These are phyloP conservation scores for Vanrija sp. DNA, from an alignment of 1,284 basidiomycete species.

Conservation along the genomic window DNA sequence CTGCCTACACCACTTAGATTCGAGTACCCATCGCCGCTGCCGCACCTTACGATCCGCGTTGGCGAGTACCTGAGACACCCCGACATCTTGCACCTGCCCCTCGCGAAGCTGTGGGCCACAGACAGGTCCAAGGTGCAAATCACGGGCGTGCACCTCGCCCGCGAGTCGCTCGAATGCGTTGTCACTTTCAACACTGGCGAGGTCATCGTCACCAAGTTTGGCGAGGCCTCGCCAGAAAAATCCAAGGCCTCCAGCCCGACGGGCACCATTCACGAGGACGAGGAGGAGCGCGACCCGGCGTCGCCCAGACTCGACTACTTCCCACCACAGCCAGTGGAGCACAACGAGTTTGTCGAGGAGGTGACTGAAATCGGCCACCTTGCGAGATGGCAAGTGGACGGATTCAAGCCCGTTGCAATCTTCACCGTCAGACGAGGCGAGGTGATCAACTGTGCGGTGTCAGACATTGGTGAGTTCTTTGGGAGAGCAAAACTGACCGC, in stretches of 20 bases:
- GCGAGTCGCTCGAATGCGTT: constrained; percentile 64
- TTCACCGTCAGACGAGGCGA: constrained; percentile 56
- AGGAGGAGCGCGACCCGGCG: constrained; percentile 26
- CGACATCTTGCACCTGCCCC: constrained; percentile 37
- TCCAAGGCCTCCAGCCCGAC: not conserved
- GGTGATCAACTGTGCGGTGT: constrained; percentile 59
- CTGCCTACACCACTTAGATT: constrained; percentile 52
- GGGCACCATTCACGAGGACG: constrained; percentile 6
- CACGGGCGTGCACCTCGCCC: constrained; percentile 58
- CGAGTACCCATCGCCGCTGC: constrained; percentile 60
- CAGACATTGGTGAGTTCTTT: constrained; percentile 60
- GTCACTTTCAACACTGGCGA: constrained; percentile 64
- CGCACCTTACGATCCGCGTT: constrained; percentile 61
- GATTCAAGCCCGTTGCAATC: constrained; percentile 62
- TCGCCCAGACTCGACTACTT: constrained; percentile 26
- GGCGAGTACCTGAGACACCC: constrained; percentile 51
- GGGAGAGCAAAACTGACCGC: not conserved
- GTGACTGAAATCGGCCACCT: constrained; percentile 41
- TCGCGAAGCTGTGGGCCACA: constrained; percentile 42
- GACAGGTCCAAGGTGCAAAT: constrained; percentile 50
- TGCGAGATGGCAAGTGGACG: constrained; percentile 51
- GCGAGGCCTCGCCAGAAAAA: constrained; percentile 31
- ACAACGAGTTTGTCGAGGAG: constrained; percentile 28
- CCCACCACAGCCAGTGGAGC: constrained; percentile 4
- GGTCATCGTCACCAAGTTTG: constrained; percentile 60